Evolutionary conservation across 2,329 filamentous ascomycete genomes (phyloP).

Genomic region (Chaetoscypha palmicola): DNA sequence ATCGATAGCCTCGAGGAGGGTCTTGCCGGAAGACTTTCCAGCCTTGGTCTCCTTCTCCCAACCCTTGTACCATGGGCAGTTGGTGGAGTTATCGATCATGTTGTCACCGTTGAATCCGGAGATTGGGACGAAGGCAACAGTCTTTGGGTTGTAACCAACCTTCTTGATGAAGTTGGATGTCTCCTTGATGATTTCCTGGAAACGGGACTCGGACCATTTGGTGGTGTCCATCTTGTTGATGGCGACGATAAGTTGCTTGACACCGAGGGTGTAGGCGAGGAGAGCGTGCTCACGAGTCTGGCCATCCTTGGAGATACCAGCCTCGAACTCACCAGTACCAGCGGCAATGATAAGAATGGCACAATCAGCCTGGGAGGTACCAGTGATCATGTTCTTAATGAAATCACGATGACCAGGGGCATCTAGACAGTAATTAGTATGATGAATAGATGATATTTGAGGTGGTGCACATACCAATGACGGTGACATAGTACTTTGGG

Average conservation of each 20-base stretch:
- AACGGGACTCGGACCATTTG: slow-evolving; percentile 96
- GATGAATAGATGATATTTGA: neutral
- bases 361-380: slow-evolving; percentile 99
- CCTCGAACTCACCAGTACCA: slow-evolving; percentile 99
- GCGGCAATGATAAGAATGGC: slow-evolving; percentile 99
- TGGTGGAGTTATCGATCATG: slow-evolving; percentile 85
- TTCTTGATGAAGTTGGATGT: slow-evolving; percentile 99
- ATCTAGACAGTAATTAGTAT: slow-evolving; percentile 44
- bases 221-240: slow-evolving; percentile 99
- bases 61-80: slow-evolving; percentile 99
- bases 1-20: slow-evolving; percentile 98
- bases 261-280: slow-evolving; percentile 99
- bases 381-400: slow-evolving; percentile 99
- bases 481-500: slow-evolving; percentile 93
- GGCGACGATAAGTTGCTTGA: slow-evolving; percentile 99
- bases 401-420: slow-evolving; percentile 99
- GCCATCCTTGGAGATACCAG: slow-evolving; percentile 99
- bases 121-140: slow-evolving; percentile 97
- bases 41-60: slow-evolving; percentile 98
- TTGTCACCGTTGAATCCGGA: slow-evolving; percentile 99
- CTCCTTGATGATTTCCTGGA: slow-evolving; percentile 99
- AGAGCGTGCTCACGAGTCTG: slow-evolving; percentile 99
- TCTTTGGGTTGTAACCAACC: slow-evolving; percentile 99
- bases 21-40: slow-evolving; percentile 85
- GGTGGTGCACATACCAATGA: slow-evolving; percentile 65